These are phyloP conservation scores for Pestalotiopsis sp. DNA, from an alignment of 2,329 filamentous ascomycete species.

Conservation along the genomic window DNA sequence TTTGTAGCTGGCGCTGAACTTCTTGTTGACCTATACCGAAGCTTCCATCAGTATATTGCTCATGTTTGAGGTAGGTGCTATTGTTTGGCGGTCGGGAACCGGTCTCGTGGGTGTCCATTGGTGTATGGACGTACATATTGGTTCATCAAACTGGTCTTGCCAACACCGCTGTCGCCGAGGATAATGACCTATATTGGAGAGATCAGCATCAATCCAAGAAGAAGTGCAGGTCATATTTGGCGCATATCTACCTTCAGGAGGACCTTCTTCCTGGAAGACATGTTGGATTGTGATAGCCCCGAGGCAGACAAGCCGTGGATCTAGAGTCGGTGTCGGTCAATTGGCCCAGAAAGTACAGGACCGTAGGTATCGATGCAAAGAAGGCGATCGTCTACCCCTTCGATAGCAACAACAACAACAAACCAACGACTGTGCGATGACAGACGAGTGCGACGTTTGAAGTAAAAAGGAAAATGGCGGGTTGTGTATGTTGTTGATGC, in stretches of 20 bases:
- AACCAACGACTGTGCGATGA: background rate
- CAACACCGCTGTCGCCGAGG: slow-evolving; percentile 96
- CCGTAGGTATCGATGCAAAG: background rate
- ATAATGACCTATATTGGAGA: slow-evolving; percentile 78
- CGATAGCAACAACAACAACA: background rate
- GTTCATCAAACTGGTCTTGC: slow-evolving; percentile 99
- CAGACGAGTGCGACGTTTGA: background rate
- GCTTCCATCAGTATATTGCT: background rate
- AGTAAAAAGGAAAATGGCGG: background rate
- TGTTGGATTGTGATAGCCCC: slow-evolving; percentile 37
- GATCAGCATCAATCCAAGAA: slow-evolving; percentile 16
- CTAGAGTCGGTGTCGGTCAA: background rate
- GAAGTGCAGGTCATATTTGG: background rate
- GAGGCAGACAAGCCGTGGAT: slow-evolving; percentile 6
- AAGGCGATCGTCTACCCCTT: background rate
- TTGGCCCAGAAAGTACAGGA: background rate
- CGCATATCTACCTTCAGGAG: slow-evolving; percentile 70
- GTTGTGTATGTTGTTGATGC: background rate
- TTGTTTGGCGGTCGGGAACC: background rate
- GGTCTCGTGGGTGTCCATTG: background rate
- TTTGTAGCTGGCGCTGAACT: slow-evolving; percentile 99
- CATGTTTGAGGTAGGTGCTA: background rate
- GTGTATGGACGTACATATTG: slow-evolving; percentile 83
- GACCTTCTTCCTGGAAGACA: slow-evolving; percentile 87
- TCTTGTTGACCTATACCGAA: slow-evolving; percentile 92